Evolutionary conservation across 1,284 basidiomycete species (phyloP), one percentile per base, ranked within the genome.

Genomic region (Ustilago curta): DNA sequence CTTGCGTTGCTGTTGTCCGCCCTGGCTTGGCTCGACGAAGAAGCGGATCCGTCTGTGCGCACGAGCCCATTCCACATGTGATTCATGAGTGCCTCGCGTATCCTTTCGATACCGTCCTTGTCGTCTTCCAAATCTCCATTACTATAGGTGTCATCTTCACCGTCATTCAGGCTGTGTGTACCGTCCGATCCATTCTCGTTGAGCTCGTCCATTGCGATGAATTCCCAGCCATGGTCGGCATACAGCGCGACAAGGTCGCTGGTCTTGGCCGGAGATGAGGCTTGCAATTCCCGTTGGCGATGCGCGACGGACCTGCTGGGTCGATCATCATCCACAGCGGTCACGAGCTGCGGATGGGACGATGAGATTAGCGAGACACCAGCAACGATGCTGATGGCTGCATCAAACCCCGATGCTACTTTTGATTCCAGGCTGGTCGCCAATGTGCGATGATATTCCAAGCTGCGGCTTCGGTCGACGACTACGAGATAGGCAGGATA

Each of bases 141-240:
- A 11, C 61, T 74, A 19, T 58, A 50, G 1, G 51, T 59, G 21
- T 62, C 65, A 4, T 55, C 72, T 6, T 60, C 47, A 14, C 51
- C 58, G 3, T 50, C 42, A 1, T 27, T 50, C 12, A n/a, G 16
- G 16, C 49, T 29, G 8, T 16, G 23, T 16, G 2, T 25, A 1
- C 18, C 25, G 2, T 59, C 52, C 18, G 37, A 35, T 2, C 49
- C 62, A 5, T 57, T 57, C 4, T 11, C 67, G 16, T 65, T 59
- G 3, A 62, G 42, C 18, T 74, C 75, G n/a, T 68, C 77, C 19
- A 72, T 61, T 14, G 66, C 70, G 51, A 81, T 67, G 58, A 70
- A 81, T 29, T 81, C 80, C 80, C 80, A 81, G 5, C 80, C 80
- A 18, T 59, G 49, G 25, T 77, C 70, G 8, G 78, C 70, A 31